Evolutionary conservation across 1,284 basidiomycete genomes (phyloP).

Genomic region (Rhodotorula sp.): DNA sequence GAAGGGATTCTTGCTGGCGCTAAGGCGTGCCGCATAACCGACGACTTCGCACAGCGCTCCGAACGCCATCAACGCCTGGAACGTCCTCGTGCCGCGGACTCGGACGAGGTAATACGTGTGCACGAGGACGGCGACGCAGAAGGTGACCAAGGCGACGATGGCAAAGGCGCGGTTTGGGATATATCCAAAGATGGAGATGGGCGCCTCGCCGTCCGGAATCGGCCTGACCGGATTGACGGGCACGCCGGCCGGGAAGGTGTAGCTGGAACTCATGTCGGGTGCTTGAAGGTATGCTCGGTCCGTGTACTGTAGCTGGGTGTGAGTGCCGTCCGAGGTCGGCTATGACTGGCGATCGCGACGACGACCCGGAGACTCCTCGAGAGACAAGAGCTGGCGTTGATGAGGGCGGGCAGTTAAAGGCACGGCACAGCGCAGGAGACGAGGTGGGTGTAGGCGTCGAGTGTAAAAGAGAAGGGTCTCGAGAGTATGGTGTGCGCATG

Average conservation of each 20-base stretch:
- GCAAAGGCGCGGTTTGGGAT: constrained; percentile 42
- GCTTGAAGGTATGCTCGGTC: neutral
- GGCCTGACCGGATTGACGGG: constrained; percentile 46
- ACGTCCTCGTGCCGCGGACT: constrained; percentile 25
- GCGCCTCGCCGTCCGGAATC: constrained; percentile 44
- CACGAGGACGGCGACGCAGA: constrained; percentile 44
- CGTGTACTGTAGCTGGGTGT: neutral
- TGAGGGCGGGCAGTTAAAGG: no score
- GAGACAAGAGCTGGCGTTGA: no score
- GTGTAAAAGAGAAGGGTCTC: no score
- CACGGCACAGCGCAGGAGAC: no score
- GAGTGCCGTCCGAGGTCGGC: no score
- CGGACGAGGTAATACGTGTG: constrained; percentile 43
- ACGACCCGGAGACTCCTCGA: no score
- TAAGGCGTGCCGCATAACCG: constrained; percentile 37
- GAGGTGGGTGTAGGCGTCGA: no score
- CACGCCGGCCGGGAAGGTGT: constrained; percentile 24
- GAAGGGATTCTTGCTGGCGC: constrained; percentile 35
- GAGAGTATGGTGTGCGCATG: no score
- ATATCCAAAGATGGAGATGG: constrained; percentile 50
- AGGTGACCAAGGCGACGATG: constrained; percentile 46
- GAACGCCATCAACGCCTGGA: constrained; percentile 27
- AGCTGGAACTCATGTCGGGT: neutral
- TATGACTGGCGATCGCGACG: no score
- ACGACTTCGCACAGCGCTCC: constrained; percentile 30